phyloP scores from a whole-genome alignment of 208 protist genomes.

The Trypanosoma avium region DNA sequence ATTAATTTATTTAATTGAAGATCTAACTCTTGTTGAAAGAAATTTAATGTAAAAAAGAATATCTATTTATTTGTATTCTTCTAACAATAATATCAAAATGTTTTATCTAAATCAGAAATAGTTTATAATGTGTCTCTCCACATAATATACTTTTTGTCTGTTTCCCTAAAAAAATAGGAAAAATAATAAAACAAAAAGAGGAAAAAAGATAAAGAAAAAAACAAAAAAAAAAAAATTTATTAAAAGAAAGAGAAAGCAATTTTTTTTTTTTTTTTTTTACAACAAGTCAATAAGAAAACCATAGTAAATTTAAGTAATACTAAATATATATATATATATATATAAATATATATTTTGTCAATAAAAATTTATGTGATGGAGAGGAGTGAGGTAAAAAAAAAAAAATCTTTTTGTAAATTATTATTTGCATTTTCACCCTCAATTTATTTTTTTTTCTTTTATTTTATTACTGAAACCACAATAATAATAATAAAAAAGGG shows the following conservation, averaged over 20 bases:
- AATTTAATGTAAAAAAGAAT: no score
- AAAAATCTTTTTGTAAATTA: background rate
- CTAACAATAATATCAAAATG: no score
- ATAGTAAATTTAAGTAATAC: background rate
- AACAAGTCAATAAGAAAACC: no score
- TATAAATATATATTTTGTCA: background rate
- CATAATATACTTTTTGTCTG: background rate
- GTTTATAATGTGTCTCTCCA: no score
- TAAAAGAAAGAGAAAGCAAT: background rate
- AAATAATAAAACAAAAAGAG: constrained; percentile 19
- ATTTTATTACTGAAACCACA: background rate
- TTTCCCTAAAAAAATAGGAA: constrained; percentile 5
- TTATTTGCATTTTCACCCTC: background rate
- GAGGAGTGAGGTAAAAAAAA: no score
- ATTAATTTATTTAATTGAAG: background rate
- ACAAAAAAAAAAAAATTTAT: constrained; percentile 16
- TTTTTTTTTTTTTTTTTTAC: no score
- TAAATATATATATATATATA: background rate
- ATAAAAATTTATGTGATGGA: no score
- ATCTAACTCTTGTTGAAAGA: no score
- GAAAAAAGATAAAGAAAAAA: constrained; percentile 12
- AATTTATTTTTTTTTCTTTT: background rate
- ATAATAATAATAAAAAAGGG: background rate
- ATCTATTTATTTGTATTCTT: no score
- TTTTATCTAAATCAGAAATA: no score